These are phyloP conservation scores for Gillenia trifoliata DNA, from an alignment of 306 rosid species.

Conservation along the genomic window DNA sequence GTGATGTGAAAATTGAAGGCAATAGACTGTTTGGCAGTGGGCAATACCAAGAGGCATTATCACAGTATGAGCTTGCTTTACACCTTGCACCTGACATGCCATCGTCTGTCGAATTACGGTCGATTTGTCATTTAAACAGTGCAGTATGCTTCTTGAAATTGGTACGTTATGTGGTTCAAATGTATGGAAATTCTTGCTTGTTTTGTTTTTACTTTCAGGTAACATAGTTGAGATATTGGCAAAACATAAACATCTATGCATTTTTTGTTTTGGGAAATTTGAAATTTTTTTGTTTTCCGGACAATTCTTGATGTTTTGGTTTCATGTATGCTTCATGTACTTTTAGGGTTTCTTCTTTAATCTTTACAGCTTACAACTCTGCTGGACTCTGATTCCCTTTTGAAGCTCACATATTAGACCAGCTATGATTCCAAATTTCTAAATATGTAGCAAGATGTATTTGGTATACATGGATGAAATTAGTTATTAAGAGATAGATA, in stretches of 20 bases:
- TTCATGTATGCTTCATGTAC: no score
- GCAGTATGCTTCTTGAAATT: conserved; percentile 67
- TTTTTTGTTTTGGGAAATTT: no score
- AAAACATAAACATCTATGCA: no score
- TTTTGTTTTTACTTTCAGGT: neutral
- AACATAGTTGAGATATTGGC: neutral
- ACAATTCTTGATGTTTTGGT: no score
- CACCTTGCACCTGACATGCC: conserved; percentile 62
- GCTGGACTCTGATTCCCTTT: neutral
- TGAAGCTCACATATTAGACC: neutral
- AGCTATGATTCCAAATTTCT: neutral
- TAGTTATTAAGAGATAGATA: no score
- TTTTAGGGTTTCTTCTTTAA: neutral
- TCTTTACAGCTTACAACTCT: neutral
- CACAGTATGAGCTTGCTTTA: conserved; percentile 59
- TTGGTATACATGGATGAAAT: neutral
- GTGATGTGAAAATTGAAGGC: conserved; percentile 72
- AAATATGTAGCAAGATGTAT: neutral
- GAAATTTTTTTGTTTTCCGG: no score
- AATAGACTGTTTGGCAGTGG: conserved; percentile 61
- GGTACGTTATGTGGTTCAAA: conserved; percentile 35
- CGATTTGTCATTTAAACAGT: conserved; percentile 70
- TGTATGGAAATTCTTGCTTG: neutral
- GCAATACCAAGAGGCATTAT: conserved; percentile 71
- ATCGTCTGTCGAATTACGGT: conserved; percentile 62